A percentile compares a stretch with the other conserved stretches of the same genome.
Evolutionary conservation across 2,329 filamentous ascomycete species (phyloP).

Genomic region (Teratosphaeria nubilosa): DNA sequence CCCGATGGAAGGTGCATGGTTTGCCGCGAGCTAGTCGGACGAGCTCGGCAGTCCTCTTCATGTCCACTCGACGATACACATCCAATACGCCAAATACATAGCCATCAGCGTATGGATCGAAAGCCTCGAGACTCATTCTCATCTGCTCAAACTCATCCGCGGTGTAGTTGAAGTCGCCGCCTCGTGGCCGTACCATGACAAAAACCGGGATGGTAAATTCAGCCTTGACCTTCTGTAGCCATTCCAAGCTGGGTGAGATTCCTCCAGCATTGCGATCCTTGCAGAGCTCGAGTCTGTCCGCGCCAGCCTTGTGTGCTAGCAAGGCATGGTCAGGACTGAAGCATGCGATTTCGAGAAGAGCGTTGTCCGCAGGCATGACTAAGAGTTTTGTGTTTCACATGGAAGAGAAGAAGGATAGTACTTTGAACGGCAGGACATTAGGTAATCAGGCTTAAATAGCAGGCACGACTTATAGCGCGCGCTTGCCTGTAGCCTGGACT

Average conservation of each 20-base stretch:
- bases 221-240: conserved; percentile 18
- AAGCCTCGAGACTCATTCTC: conserved; percentile 28
- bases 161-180: conserved; percentile 37
- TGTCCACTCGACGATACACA: conserved; percentile 27
- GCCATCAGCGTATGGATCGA: conserved; percentile 32
- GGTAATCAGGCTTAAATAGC: not conserved
- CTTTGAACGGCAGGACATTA: not conserved
- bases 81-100: conserved; percentile 45
- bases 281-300: conserved; percentile 44
- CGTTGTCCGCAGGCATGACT: not conserved
- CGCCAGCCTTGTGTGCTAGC: conserved; percentile 32
- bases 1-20: conserved; percentile 46
- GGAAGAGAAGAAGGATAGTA: too few relatives aligned
- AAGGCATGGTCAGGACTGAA: conserved; percentile 37
- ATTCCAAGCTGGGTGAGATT: conserved; percentile 28
- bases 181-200: conserved; percentile 45
- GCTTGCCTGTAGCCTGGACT: too few relatives aligned
- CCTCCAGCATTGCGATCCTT: conserved; percentile 32
- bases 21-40: conserved; percentile 32
- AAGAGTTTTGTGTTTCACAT: too few relatives aligned
- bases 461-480: too few relatives aligned
- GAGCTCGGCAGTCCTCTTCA: conserved; percentile 30
- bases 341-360: conserved; percentile 39
- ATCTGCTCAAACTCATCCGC: conserved; percentile 34
- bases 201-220: conserved; percentile 34